A percentile compares a stretch with the other conserved stretches of the same genome.
These are phyloP conservation scores for Penicillium sp. DNA, from an alignment of 2,329 filamentous ascomycete species.

Conservation along the genomic window DNA sequence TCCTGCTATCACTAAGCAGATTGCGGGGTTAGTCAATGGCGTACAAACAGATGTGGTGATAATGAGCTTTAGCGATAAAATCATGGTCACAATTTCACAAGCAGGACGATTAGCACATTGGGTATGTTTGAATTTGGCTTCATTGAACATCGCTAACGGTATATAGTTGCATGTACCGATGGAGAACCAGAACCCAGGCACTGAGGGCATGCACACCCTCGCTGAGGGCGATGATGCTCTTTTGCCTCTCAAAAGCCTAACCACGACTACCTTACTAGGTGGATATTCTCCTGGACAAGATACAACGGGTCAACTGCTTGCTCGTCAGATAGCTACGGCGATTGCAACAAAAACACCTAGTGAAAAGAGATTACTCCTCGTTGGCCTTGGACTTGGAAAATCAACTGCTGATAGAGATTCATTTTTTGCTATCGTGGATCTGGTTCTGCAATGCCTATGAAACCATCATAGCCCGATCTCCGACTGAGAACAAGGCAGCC, in stretches of 20 bases:
- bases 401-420: constrained; percentile 42
- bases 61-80: constrained; percentile 81
- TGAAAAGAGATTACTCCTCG: constrained; percentile 59
- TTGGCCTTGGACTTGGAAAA: constrained; percentile 58
- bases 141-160: constrained; percentile 10
- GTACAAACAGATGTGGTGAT: constrained; percentile 70
- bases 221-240: constrained; percentile 52
- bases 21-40: constrained; percentile 64
- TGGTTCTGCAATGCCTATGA: constrained; percentile 45
- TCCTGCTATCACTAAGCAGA: constrained; percentile 63
- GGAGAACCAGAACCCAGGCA: constrained; percentile 37
- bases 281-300: constrained; percentile 77
- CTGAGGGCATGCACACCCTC: constrained; percentile 41
- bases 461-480: not conserved
- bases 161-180: constrained; percentile 35
- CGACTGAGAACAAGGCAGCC: not conserved
- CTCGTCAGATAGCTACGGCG: constrained; percentile 81
- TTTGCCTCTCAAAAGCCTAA: constrained; percentile 78
- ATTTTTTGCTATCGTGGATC: constrained; percentile 46
- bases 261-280: constrained; percentile 82
- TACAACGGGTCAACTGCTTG: constrained; percentile 81
- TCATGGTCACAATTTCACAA: constrained; percentile 86
- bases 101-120: constrained; percentile 84
- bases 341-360: constrained; percentile 69
- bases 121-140: constrained; percentile 58